A percentile compares a stretch with the other conserved stretches of the same genome.
These are phyloP conservation scores for Elsinoe batatas DNA, from an alignment of 2,329 filamentous ascomycete genomes.

Conservation along the genomic window DNA sequence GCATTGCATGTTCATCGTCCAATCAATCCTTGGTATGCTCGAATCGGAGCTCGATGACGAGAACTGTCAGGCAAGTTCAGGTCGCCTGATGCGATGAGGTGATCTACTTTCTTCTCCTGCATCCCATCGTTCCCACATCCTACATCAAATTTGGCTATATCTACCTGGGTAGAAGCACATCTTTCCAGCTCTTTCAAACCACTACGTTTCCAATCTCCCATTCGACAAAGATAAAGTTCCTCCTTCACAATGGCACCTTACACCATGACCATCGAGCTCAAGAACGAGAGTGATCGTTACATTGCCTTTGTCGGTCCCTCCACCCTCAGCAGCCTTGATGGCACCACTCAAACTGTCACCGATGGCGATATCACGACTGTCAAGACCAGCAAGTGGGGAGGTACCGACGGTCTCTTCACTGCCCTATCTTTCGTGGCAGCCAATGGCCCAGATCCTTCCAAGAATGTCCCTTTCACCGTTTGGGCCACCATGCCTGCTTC, in stretches of 20 bases:
- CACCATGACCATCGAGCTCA: not conserved
- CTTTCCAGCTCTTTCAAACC: not conserved
- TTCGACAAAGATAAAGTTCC: slow-evolving; percentile 12
- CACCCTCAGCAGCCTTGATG: not conserved
- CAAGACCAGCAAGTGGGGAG: not conserved
- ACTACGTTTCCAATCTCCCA: no score
- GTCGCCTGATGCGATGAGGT: no score
- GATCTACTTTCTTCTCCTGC: no score
- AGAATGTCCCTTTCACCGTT: not conserved
- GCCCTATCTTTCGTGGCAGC: not conserved
- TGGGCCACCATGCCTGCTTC: not conserved
- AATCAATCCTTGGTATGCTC: no score
- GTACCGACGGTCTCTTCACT: not conserved
- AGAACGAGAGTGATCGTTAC: not conserved
- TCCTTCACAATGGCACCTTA: slow-evolving; percentile 27
- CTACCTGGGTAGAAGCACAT: no score
- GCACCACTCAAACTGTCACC: not conserved
- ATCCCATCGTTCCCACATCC: no score
- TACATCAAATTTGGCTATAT: no score
- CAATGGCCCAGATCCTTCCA: not conserved
- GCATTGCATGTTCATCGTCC: no score
- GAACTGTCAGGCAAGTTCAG: no score
- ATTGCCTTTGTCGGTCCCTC: not conserved
- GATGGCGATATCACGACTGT: not conserved
- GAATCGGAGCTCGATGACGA: no score